Conservation (phyloP, 345 rosid genomes). For the Gossypium raimondii region DNA sequence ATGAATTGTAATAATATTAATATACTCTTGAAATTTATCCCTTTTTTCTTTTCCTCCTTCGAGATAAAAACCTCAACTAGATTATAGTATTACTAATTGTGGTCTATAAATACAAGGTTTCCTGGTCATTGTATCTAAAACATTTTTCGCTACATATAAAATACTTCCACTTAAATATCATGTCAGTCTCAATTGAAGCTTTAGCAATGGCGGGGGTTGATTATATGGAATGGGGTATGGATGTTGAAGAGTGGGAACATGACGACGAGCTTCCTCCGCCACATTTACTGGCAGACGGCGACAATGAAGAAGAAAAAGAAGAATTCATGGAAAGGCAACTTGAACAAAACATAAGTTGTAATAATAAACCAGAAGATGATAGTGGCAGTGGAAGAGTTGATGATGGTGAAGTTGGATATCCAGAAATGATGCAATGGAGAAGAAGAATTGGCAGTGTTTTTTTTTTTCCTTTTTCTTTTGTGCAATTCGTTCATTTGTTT, state of each 20-base stretch:
- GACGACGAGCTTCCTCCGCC: slow-evolving; percentile 6
- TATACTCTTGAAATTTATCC: no score
- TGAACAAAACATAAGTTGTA: not conserved
- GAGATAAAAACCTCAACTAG: not conserved
- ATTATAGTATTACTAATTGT: not conserved
- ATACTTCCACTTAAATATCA: not conserved
- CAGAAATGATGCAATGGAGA: not conserved
- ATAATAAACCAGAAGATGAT: not conserved
- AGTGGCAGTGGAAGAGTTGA: not conserved
- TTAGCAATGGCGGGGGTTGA: slow-evolving; percentile 22
- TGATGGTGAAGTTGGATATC: not conserved
- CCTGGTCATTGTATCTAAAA: not conserved
- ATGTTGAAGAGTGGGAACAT: slow-evolving; percentile 9
- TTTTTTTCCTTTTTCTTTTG: not conserved
- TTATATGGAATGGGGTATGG: slow-evolving; percentile 2
- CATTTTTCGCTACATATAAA: not conserved
- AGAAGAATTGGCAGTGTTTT: not conserved
- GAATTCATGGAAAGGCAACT: not conserved
- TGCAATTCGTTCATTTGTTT: not conserved
- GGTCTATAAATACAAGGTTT: not conserved
- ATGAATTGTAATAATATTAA: no score
- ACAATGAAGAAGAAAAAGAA: not conserved
- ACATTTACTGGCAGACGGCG: slow-evolving; percentile 6
- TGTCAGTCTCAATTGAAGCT: slow-evolving; percentile 14
- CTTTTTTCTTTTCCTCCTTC: no score